Evolutionary conservation across 495 filamentous ascomycete species (phyloP), one percentile per base, ranked within the genome.

Genomic region (Sordaria brevicollis): DNA sequence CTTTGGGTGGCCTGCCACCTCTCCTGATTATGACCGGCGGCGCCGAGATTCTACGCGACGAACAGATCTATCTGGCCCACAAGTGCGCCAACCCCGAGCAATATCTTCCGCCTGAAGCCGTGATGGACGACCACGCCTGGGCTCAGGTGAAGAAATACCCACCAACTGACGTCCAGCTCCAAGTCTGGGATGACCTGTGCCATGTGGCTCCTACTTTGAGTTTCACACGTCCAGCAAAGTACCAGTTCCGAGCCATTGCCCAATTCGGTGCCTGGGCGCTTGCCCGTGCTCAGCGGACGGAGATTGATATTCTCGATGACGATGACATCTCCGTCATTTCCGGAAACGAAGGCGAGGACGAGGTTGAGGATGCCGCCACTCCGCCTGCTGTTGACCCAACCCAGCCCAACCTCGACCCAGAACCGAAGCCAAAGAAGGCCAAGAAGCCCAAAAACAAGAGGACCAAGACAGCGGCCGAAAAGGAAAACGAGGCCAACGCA

Each of bases 101-200:
- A 62, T 97, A 94, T 74, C 86, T 89, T 1, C 93, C 92, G 0
- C 83, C 85, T 15, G 87, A 92, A 37, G 81, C 81, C 0, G 83
- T 89, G 68, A 82, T 94, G 35, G 82, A 89, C 41, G 90, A 93
- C 43, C 77, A 86, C 49, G 81, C 82, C 34, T 79, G 77, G 68
- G 89, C 88, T 2, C 86, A 89, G 17, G 72, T 96, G 19, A 78
- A 84, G 31, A 87, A 86, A 41, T 95, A 90, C 75, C 85, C 86
- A 37, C 91, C 92, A 3, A 98, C 94, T 0, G 89, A 96, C 75
- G 94, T 98, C 9, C 93, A 96, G 77, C 83, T 98, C n/a, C 94
- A 98, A 78, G 90, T 98, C 7, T 97, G 94, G 92, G 94, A 97
- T 35, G 89, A 96, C 75, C 81, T 97, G 19, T 98, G 94, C 71